Base-by-base conservation (phyloP, 345 rosid genomes). In the Lumnitzera racemosa region DNA sequence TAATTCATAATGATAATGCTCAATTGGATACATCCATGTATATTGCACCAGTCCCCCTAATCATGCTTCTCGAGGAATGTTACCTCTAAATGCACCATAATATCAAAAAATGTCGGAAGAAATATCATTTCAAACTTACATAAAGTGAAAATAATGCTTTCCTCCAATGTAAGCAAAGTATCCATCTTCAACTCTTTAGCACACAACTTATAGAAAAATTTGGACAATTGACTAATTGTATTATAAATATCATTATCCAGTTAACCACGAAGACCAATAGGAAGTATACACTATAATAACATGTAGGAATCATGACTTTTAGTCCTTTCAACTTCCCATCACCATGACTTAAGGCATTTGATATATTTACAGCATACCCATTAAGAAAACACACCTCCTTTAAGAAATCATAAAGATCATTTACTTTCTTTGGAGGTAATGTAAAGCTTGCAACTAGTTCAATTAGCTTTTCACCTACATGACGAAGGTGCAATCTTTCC, bases 91-190 rank as follows among this genome's bases (percentile, higher is more conserved):
- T 71, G 61, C 15, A 61, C 53, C 64, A 71, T 71, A 0, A 47
- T 14, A 43, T 61, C 29, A 48, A 66, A 61, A 61, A 66, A 20
- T 3, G 53, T 2, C 11, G 15, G 60, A 4, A 56, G 66, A 47
- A 66, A 66, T 24, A 66, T 29, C 13, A n/a, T 61, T 27, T 71
- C 67, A 0, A 71, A 20, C 27, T 52, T 47, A 13, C 61, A 70
- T 1, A 70, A 5, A 25, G 61, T 70, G 3, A 16, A 24, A 11
- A 43, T 20, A 23, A 70, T 70, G 2, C 48, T 43, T 1, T 11
- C 1, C 6, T 64, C 47, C 5, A 62, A 16, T 9, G 36, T 15
- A 10, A 64, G 29, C 6, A 70, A 16, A 11, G 17, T 11, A 16
- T 46, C 43, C 1, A 47, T 49, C 4, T 12, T 47, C 2, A 58